These are phyloP conservation scores for Aureobasidium pullulans DNA, from an alignment of 2,329 filamentous ascomycete species.

Conservation along the genomic window DNA sequence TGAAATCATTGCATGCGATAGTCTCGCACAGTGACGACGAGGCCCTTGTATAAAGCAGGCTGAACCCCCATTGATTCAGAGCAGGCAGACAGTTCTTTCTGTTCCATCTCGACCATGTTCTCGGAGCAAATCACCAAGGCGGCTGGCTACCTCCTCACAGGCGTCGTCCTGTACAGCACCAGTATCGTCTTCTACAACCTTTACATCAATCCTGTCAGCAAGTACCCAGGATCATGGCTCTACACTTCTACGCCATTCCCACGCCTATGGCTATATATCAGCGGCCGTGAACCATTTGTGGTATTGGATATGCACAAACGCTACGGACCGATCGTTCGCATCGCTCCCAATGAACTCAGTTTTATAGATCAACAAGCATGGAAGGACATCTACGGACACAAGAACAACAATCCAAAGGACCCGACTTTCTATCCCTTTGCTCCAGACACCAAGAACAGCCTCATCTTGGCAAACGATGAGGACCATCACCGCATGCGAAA, in stretches of 20 bases:
- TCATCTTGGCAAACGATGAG: constrained; percentile 25
- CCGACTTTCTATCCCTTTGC: constrained; percentile 40
- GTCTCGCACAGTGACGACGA: no score
- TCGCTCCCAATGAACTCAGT: constrained; percentile 41
- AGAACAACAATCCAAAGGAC: constrained; percentile 20
- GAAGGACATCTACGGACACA: constrained; percentile 31
- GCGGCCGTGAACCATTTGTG: neutral
- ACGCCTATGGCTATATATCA: neutral
- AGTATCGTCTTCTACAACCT: neutral
- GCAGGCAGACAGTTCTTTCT: no score
- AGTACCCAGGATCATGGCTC: neutral
- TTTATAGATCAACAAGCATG: constrained; percentile 34
- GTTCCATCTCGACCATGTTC: no score
- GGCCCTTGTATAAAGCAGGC: no score
- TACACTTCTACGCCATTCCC: neutral
- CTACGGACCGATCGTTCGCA: constrained; percentile 41
- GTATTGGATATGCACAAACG: constrained; percentile 23
- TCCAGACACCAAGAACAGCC: constrained; percentile 24
- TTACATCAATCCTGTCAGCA: neutral
- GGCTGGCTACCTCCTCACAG: no score
- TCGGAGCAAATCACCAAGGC: no score
- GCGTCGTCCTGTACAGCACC: neutral
- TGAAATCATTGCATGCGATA: no score
- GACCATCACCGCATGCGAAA: constrained; percentile 29
- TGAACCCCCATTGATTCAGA: no score